Conservation (phyloP, 2,329 filamentous ascomycete genomes). For the Penicillium occitanis region DNA sequence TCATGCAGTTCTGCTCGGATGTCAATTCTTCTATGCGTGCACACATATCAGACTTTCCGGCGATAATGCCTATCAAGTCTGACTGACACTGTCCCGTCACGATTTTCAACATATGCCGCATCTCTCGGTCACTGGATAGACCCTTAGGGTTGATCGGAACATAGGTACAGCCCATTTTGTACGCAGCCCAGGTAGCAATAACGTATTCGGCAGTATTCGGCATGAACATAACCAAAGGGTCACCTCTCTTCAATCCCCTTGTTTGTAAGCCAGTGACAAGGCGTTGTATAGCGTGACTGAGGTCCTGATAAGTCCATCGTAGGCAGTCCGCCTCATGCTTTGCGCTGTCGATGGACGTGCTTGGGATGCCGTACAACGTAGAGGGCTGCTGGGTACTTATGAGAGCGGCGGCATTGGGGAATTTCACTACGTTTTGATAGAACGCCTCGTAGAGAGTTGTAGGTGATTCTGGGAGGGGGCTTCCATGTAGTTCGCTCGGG, state of each 20-base stretch:
- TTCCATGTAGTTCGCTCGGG: slow-evolving; percentile 1
- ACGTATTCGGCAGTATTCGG: slow-evolving; percentile 7
- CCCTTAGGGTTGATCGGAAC: slow-evolving; percentile 2
- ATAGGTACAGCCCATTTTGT: slow-evolving; percentile 3
- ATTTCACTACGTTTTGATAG: neutral
- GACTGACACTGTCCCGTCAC: slow-evolving; percentile 2
- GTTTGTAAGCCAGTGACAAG: slow-evolving; percentile 4
- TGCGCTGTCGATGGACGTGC: neutral
- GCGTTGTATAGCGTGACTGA: neutral
- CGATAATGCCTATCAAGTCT: neutral
- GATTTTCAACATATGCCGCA: neutral
- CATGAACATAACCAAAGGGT: slow-evolving; percentile 4
- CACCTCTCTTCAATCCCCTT: neutral
- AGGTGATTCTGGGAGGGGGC: neutral
- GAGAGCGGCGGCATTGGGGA: neutral
- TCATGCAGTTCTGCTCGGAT: neutral
- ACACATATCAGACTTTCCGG: slow-evolving; percentile 2
- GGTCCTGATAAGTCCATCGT: slow-evolving; percentile 7
- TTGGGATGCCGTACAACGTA: slow-evolving; percentile 1
- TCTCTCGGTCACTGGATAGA: neutral
- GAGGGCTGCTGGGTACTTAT: neutral
- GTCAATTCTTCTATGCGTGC: neutral
- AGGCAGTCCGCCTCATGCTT: neutral
- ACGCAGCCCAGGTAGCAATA: slow-evolving; percentile 6
- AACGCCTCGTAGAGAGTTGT: slow-evolving; percentile 1